These are phyloP conservation scores for Gelatoporia subvermispora DNA, from an alignment of 768 basidiomycete species.

Conservation along the genomic window DNA sequence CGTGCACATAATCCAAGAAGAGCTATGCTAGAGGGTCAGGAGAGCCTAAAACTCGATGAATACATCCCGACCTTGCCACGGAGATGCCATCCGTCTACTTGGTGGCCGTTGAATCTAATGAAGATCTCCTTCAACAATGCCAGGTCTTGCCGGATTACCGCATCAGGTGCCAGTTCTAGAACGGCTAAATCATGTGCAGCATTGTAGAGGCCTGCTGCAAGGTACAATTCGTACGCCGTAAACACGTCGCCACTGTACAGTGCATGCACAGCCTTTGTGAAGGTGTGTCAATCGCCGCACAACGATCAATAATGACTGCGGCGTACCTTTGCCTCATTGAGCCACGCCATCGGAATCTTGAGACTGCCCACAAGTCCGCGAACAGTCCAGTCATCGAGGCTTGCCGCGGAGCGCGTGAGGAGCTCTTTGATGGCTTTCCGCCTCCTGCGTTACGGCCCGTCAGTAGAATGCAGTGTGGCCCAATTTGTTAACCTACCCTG, in stretches of 20 bases:
- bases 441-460: constrained; percentile 46
- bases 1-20: constrained; percentile 68
- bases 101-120: constrained; percentile 49
- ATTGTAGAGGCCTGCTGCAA: constrained; percentile 63
- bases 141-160: constrained; percentile 54
- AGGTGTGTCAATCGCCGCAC: neutral
- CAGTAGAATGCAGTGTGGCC: neutral
- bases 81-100: constrained; percentile 73
- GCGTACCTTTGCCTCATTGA: constrained; percentile 81
- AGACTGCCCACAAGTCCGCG: constrained; percentile 70
- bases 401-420: constrained; percentile 61
- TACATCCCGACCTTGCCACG: constrained; percentile 65
- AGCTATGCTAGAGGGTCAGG: constrained; percentile 33
- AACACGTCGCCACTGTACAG: constrained; percentile 58
- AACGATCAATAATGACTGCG: neutral
- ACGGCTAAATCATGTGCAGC: constrained; percentile 84
- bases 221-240: constrained; percentile 72
- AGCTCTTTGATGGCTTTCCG: constrained; percentile 80
- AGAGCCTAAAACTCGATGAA: neutral
- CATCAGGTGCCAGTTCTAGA: constrained; percentile 83
- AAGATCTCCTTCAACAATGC: constrained; percentile 69
- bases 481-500: constrained; percentile 50
- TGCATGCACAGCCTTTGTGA: constrained; percentile 58
- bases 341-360: constrained; percentile 80
- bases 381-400: constrained; percentile 68